Evolutionary conservation across 768 basidiomycete species (phyloP), one percentile per base, ranked within the genome.

Genomic region (Kwoniella sp.): DNA sequence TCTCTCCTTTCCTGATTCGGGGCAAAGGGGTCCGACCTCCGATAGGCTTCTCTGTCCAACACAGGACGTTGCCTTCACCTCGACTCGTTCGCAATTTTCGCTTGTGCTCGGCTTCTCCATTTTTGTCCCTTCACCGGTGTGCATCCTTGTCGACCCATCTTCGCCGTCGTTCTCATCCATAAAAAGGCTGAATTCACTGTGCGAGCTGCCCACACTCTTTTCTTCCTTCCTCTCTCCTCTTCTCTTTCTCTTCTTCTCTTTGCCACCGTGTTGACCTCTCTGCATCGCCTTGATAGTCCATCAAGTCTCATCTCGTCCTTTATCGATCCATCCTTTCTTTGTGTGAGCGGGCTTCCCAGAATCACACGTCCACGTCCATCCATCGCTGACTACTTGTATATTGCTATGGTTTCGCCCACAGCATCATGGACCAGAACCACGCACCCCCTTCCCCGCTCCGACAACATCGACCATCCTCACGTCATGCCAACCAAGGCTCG

Each of bases 381-480:
- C n/a, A 26, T 13, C 25, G 55, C 26, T 29, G 25, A 34, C 29
- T 31, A 29, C 2, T 7, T 31, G 4, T 30, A 31, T 29, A 2
- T 20, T 51, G 22, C 20, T 55, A n/a, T 48, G 13, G 20, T 7
- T 25, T 41, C 52, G 1, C 28, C 29, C 7, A 4, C 23, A 55
- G 61, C 38, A 56, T 25, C 45, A 73, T 73, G 71, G 71, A 73
- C 25, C 66, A 68, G 34, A 70, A 73, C 23, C 72, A 68, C 28
- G 47, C 69, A 26, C 72, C 72, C 20, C 66, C 72, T 12, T 73
- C 72, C 0, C 72, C 72, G 26, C 57, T 73, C 2, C 72, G 64
- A n/a, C 66, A 66, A 29, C 72, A 66, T 61, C 66, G 67, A 38
- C 69, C 55, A 12, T 55, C 66, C 47, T 62, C 71, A 17, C 41